Base-by-base conservation (phyloP, 139 green algal genomes). In the Zygnema circumcarinatum region DNA sequence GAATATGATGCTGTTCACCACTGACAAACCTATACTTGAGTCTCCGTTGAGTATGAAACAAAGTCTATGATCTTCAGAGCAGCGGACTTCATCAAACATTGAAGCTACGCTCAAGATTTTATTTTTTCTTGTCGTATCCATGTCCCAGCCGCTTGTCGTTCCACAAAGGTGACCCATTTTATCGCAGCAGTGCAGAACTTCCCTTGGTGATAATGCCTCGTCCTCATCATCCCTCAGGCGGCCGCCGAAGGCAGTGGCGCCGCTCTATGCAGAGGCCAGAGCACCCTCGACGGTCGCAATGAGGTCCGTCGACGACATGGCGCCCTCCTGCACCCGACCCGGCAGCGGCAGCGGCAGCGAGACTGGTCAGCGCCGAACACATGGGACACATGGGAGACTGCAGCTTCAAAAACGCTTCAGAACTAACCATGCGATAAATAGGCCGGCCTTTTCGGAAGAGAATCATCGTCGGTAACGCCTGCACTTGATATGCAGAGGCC, bases 401-500 rank as follows among this genome's bases (percentile, higher is more conserved):
- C 72, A 79, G 21, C 72, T 47, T 54, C 33, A 54, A 79, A 79
- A 32, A 54, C 40, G 21, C n/a, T n/a, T n/a, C n/a, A n/a, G n/a
- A n/a, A 38, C 94, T 93, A 76, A 96, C 93, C 41, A 96, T 76
- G 1, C 94, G 86, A 69, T 96, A 88, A 2, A 96, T 79, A 0
- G 85, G 40, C 54, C 93, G 86, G 41, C 94, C 95, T 7, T 94
- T 54, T 33, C 90, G 76, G 80, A 96, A 96, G 1, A 97, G 86
- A 38, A 94, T 41, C 11, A 97, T 76, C 1, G 94, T 97, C 2
- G 94, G 94, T 20, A 96, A 86, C 0, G 92, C 93, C 87, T 94
- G 75, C 0, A 98, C 83, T 29, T 76, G 1, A 81, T 96, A 94
- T 53, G 92, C 29, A 16, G 88, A 91, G 0, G 95, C 93, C 0